Conservation (phyloP, 495 filamentous ascomycete species). For the Penicillium turbatum region DNA sequence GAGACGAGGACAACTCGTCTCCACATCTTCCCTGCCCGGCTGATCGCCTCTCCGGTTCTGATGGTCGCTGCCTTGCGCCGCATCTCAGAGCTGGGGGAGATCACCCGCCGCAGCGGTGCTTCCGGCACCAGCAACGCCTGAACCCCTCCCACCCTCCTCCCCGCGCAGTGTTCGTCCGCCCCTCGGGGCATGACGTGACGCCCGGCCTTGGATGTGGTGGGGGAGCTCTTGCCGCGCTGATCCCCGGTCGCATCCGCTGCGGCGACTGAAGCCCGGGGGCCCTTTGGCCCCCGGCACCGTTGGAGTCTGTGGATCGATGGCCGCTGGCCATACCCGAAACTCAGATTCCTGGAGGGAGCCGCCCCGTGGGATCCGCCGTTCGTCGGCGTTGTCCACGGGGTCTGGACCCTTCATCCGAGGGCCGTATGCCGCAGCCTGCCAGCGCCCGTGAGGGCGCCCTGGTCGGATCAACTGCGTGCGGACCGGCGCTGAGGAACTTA, state of each 20-base stretch:
- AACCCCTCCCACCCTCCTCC: not conserved
- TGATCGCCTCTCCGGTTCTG: constrained; percentile 2
- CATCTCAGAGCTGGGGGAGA: not conserved
- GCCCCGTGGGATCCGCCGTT: constrained; percentile 33
- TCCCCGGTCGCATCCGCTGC: not conserved
- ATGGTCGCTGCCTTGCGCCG: not conserved
- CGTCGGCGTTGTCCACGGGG: constrained; percentile 23
- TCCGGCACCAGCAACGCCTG: not conserved
- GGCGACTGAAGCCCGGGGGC: constrained; percentile 21
- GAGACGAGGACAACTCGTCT: constrained; percentile 5
- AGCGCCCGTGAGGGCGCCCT: not conserved
- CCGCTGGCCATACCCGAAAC: constrained; percentile 39
- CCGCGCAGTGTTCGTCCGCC: not conserved
- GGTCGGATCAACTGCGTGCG: constrained; percentile 23
- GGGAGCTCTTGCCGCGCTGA: not conserved
- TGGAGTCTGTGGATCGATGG: constrained; percentile 53
- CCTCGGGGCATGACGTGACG: not conserved
- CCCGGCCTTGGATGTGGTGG: not conserved
- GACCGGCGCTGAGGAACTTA: constrained; percentile 41
- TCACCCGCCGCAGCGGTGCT: not conserved
- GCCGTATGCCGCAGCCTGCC: constrained; percentile 29
- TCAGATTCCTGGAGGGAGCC: constrained; percentile 41
- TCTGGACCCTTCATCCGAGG: constrained; percentile 34
- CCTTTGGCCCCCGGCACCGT: constrained; percentile 20
- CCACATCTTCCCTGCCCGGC: constrained; percentile 6